phyloP scores from a whole-genome alignment of 2,329 filamentous ascomycete species.

The Pseudogymnoascus sp. region DNA sequence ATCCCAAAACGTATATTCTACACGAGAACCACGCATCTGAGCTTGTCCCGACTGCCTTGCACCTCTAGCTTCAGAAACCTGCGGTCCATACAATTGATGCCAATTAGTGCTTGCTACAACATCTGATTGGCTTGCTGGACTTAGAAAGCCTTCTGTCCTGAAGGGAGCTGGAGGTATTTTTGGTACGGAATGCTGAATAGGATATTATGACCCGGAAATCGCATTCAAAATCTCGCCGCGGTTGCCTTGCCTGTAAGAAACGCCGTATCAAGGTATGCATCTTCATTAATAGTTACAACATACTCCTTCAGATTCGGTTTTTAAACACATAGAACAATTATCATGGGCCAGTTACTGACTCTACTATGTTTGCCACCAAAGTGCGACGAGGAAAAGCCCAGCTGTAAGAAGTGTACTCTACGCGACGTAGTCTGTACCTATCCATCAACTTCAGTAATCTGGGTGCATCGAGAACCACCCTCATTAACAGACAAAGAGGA shows the following conservation, averaged over 20 bases:
- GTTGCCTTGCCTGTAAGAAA: slow-evolving; percentile 30
- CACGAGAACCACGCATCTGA: not conserved
- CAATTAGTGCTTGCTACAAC: not conserved
- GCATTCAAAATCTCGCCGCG: slow-evolving; percentile 32
- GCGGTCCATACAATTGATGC: not conserved
- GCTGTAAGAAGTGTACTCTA: slow-evolving; percentile 23
- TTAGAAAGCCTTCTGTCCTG: not conserved
- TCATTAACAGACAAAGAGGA: slow-evolving; percentile 7
- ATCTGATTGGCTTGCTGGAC: not conserved
- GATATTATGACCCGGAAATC: slow-evolving; percentile 18
- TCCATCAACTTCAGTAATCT: not conserved
- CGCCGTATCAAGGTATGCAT: slow-evolving; percentile 31
- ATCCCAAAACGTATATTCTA: not conserved
- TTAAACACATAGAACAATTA: not conserved
- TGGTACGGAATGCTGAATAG: not conserved
- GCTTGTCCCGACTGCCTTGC: not conserved
- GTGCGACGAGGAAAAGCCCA: slow-evolving; percentile 25
- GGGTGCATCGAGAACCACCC: slow-evolving; percentile 10
- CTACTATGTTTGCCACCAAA: slow-evolving; percentile 12
- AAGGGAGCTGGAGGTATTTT: not conserved
- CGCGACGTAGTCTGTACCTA: slow-evolving; percentile 23
- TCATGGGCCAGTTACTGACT: not conserved
- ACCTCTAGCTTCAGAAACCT: not conserved
- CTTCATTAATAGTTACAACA: not conserved
- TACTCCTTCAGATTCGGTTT: not conserved